Conservation (phyloP, 176 grass and related monocot species). For the Pontederia paniculata region DNA sequence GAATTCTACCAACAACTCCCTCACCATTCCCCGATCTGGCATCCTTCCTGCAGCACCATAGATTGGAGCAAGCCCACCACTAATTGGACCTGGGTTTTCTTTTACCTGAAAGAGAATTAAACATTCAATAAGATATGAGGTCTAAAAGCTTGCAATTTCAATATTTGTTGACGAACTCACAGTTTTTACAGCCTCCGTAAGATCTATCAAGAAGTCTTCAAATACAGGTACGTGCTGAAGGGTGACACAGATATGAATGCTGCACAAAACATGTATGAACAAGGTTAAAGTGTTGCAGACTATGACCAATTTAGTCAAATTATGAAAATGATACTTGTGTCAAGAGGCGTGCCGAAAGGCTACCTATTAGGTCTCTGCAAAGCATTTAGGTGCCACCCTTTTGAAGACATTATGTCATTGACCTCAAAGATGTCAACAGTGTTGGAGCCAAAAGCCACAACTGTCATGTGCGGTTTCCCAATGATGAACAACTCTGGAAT, state of each 20-base stretch:
- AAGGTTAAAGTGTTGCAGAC: background rate
- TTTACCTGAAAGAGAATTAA: constrained; percentile 43
- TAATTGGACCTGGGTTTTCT: constrained; percentile 79
- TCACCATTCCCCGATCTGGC: constrained; percentile 88
- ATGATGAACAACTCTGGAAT: constrained; percentile 71
- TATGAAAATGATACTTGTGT: too few relatives aligned
- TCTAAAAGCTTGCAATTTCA: background rate
- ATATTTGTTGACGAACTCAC: constrained; percentile 35
- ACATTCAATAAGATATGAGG: background rate
- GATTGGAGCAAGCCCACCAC: constrained; percentile 59
- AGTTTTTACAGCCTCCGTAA: constrained; percentile 47
- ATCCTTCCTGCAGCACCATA: constrained; percentile 94
- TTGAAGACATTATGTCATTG: constrained; percentile 86
- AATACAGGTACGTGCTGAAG: constrained; percentile 56
- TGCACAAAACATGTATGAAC: constrained; percentile 9
- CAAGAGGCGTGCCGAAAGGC: too few relatives aligned
- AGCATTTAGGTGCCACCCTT: constrained; percentile 92
- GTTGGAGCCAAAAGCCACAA: constrained; percentile 75
- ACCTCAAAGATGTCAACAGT: constrained; percentile 87
- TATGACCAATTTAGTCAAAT: too few relatives aligned
- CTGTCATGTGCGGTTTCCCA: constrained; percentile 78
- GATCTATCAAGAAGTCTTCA: constrained; percentile 57
- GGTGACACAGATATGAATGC: constrained; percentile 89
- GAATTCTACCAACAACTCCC: constrained; percentile 76
- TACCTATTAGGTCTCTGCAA: constrained; percentile 64